Conservation (phyloP, 257 asterid genomes). For the Nicotiana noctiflora region DNA sequence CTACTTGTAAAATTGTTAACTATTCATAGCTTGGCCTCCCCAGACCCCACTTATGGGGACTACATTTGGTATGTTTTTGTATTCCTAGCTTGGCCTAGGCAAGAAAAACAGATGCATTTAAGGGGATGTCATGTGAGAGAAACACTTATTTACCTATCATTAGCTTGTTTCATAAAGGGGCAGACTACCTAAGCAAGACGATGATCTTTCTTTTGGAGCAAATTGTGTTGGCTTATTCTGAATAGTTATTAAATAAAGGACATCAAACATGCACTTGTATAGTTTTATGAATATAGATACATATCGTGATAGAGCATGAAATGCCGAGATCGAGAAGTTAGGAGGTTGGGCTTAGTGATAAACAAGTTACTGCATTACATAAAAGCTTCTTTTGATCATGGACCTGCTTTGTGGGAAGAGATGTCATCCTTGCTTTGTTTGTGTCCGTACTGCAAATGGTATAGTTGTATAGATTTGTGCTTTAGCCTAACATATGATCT, state of each 20-base stretch:
- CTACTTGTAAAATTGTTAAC: background rate
- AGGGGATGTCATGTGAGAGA: background rate
- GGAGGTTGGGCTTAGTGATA: background rate
- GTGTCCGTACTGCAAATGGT: background rate
- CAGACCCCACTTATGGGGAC: too few species aligned
- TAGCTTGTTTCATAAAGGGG: background rate
- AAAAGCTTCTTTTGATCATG: background rate
- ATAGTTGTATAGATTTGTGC: background rate
- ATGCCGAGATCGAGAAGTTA: too few species aligned
- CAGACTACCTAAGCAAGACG: background rate
- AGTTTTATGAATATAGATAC: too few species aligned
- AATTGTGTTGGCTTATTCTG: background rate
- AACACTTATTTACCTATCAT: background rate
- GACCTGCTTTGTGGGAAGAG: background rate
- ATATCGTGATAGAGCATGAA: too few species aligned
- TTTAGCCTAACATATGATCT: too few species aligned
- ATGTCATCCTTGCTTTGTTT: background rate
- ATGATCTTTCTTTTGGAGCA: background rate
- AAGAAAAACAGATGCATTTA: background rate
- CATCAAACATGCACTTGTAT: background rate
- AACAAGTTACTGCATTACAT: background rate
- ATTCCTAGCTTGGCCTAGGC: too few species aligned
- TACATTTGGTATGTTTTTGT: too few species aligned
- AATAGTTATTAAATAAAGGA: background rate
- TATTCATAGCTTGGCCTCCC: background rate